Percentiles rank a stretch among this genome's conserved stretches.
Evolutionary conservation across 2,329 filamentous ascomycete genomes (phyloP).

Genomic region (Graphilbum fragrans): DNA sequence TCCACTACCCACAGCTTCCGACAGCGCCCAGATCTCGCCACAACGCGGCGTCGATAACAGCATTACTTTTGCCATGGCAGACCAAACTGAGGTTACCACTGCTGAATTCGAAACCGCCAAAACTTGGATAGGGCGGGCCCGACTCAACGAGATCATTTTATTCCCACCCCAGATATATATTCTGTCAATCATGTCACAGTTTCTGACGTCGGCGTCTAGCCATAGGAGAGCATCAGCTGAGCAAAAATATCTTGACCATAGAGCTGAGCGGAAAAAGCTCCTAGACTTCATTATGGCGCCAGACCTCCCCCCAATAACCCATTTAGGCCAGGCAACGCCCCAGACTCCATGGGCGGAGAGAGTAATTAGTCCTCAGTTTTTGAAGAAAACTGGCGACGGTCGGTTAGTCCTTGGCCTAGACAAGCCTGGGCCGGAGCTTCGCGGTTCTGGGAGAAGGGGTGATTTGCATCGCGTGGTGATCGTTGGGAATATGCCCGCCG

Average conservation of each 20-base stretch:
- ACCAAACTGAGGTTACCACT: slow-evolving; percentile 44
- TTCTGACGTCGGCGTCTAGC: slow-evolving; percentile 23
- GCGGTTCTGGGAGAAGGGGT: slow-evolving; percentile 33
- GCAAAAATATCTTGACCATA: not conserved
- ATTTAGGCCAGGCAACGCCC: too few relatives aligned
- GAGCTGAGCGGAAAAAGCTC: not conserved
- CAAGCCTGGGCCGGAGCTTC: slow-evolving; percentile 43
- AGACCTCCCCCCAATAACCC: too few relatives aligned
- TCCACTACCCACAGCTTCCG: slow-evolving; percentile 34
- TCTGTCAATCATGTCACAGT: slow-evolving; percentile 43
- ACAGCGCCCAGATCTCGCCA: slow-evolving; percentile 9
- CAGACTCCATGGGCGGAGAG: slow-evolving; percentile 41
- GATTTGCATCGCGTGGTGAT: slow-evolving; percentile 49
- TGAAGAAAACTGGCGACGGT: slow-evolving; percentile 31
- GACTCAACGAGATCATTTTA: slow-evolving; percentile 58
- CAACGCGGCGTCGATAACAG: not conserved
- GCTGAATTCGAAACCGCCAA: slow-evolving; percentile 59
- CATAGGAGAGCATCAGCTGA: not conserved
- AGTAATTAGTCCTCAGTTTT: slow-evolving; percentile 42
- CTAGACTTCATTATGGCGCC: not conserved
- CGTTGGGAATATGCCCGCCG: slow-evolving; percentile 33
- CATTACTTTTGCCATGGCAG: slow-evolving; percentile 42
- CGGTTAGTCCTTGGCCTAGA: slow-evolving; percentile 44
- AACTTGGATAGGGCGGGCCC: slow-evolving; percentile 56
- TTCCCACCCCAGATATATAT: slow-evolving; percentile 86